Conservation (phyloP, 805 yeast species). For the Jamesozyma jinghongensis region DNA sequence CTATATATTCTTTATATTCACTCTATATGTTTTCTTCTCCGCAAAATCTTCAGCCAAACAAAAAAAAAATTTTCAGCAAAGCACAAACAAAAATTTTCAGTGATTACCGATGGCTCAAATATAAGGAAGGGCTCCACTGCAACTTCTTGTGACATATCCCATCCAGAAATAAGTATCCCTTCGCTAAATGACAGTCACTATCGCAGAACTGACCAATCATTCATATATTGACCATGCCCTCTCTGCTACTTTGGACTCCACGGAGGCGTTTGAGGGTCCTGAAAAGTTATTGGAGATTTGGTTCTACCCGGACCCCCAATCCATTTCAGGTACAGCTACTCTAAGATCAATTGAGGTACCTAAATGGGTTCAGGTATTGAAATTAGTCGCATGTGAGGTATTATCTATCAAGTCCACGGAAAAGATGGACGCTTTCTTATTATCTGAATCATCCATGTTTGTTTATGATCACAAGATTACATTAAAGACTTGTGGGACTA, state of each 20-base stretch:
- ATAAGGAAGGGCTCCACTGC: too few relatives aligned
- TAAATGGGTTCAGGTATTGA: slow-evolving; percentile 65
- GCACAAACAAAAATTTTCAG: too few relatives aligned
- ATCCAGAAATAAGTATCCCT: too few relatives aligned
- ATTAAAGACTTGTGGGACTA: slow-evolving; percentile 93
- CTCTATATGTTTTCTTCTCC: too few relatives aligned
- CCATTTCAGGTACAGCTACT: slow-evolving; percentile 32
- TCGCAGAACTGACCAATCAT: slow-evolving; percentile 31
- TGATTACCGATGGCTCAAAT: too few relatives aligned
- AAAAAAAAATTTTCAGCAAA: too few relatives aligned
- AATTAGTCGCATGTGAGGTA: slow-evolving; percentile 79
- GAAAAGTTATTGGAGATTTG: slow-evolving; percentile 87
- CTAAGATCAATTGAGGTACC: slow-evolving; percentile 56
- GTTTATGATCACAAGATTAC: slow-evolving; percentile 80
- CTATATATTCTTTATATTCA: too few relatives aligned
- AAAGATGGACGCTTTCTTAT: slow-evolving; percentile 69
- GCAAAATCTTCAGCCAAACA: too few relatives aligned
- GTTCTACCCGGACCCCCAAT: slow-evolving; percentile 49
- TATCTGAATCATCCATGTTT: slow-evolving; percentile 84
- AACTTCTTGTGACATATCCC: too few relatives aligned
- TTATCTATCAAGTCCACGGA: slow-evolving; percentile 64
- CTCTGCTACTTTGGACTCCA: slow-evolving; percentile 71
- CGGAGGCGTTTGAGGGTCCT: slow-evolving; percentile 95
- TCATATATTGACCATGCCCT: slow-evolving; percentile 68
- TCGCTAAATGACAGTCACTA: slow-evolving; percentile 28